A percentile compares a stretch with the other conserved stretches of the same genome.
These are phyloP conservation scores for Diutina neorugosa DNA, from an alignment of 1,139 yeast genomes.

Conservation along the genomic window DNA sequence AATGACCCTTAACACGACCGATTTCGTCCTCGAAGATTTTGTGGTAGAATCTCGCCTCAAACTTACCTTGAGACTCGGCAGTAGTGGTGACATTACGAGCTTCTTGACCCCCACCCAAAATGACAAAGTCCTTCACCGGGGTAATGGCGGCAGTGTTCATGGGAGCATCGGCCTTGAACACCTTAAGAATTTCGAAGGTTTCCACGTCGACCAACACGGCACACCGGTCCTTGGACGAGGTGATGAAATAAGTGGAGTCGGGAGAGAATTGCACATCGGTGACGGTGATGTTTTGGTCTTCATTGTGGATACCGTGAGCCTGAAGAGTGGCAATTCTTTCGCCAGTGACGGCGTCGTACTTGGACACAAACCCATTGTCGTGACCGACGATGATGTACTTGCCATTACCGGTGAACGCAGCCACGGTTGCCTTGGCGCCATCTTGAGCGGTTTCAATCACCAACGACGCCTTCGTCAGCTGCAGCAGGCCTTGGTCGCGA, in stretches of 20 bases:
- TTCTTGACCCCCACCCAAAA: slow-evolving; percentile 98
- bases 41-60: slow-evolving; percentile 93
- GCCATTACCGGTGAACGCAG: slow-evolving; percentile 77
- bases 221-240: slow-evolving; percentile 86
- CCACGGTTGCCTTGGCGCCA: slow-evolving; percentile 64
- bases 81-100: slow-evolving; percentile 97
- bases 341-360: slow-evolving; percentile 69
- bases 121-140: slow-evolving; percentile 81
- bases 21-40: slow-evolving; percentile 91
- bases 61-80: slow-evolving; percentile 86
- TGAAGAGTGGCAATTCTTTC: slow-evolving; percentile 46
- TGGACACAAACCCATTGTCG: slow-evolving; percentile 73
- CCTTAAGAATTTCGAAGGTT: slow-evolving; percentile 58
- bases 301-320: slow-evolving; percentile 55
- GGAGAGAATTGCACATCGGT: slow-evolving; percentile 84
- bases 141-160: slow-evolving; percentile 94
- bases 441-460: slow-evolving; percentile 53
- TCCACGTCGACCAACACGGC: slow-evolving; percentile 77
- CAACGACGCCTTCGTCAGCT: slow-evolving; percentile 39
- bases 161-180: slow-evolving; percentile 82
- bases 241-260: slow-evolving; percentile 81
- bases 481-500: slow-evolving; percentile 23
- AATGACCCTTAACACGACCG: slow-evolving; percentile 96
- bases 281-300: slow-evolving; percentile 39
- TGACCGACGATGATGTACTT: slow-evolving; percentile 76